Evolutionary conservation across 2,329 filamentous ascomycete species (phyloP).

Genomic region (Colletotrichum echinochloae): DNA sequence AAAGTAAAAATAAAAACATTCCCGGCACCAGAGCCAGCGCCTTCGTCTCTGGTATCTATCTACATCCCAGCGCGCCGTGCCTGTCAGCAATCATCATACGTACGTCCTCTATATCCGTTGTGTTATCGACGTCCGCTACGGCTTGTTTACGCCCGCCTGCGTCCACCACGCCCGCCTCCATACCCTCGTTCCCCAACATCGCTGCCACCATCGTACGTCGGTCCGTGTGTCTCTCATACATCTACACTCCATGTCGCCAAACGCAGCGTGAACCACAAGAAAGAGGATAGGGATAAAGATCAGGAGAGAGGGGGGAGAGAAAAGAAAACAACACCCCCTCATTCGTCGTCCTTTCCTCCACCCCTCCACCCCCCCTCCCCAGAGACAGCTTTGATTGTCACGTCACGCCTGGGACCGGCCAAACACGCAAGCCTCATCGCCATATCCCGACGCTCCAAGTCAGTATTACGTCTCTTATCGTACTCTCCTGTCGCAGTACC

Average conservation of each 20-base stretch:
- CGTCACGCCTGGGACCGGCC: slow-evolving; percentile 11
- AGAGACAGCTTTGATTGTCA: slow-evolving; percentile 22
- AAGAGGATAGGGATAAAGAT: neutral
- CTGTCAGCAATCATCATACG: neutral
- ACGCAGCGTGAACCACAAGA: slow-evolving; percentile 12
- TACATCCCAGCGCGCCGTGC: slow-evolving; percentile 9
- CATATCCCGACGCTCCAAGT: slow-evolving; percentile 3
- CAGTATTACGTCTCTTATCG: slow-evolving; percentile 6
- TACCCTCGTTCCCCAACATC: neutral
- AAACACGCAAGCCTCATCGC: neutral
- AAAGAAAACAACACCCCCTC: neutral
- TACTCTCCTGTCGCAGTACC: neutral
- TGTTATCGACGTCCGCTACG: neutral
- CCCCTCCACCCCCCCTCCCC: too few relatives aligned
- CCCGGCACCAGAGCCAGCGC: neutral
- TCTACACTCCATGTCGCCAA: slow-evolving; percentile 21
- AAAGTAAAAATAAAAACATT: neutral
- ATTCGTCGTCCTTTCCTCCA: neutral
- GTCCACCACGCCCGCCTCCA: neutral
- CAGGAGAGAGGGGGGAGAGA: neutral
- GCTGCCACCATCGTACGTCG: slow-evolving; percentile 2
- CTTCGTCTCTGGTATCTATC: slow-evolving; percentile 1
- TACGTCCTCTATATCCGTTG: neutral
- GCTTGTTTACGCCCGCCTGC: neutral
- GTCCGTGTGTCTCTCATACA: slow-evolving; percentile 14